These are phyloP conservation scores for Beauveria sp. DNA, from an alignment of 2,329 filamentous ascomycete species.

Conservation along the genomic window DNA sequence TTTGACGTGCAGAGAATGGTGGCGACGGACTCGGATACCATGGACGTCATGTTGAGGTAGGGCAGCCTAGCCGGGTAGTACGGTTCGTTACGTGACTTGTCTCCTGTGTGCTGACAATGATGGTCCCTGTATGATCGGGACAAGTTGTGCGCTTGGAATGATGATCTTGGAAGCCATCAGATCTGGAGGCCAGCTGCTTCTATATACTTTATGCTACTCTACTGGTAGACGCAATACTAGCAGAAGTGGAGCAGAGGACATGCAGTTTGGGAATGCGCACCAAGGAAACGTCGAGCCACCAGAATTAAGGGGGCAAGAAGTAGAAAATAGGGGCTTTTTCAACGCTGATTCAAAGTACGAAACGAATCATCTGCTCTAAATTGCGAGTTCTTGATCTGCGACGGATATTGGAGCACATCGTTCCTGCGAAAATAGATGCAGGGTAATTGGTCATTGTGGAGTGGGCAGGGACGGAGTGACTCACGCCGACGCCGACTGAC, in stretches of 20 bases:
- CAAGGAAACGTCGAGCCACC: neutral
- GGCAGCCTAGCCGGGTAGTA: neutral
- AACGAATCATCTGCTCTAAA: neutral
- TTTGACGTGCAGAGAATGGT: constrained; percentile 57
- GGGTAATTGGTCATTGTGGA: neutral
- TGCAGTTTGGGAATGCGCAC: neutral
- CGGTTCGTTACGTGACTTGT: neutral
- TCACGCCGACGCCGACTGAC: constrained; percentile 14
- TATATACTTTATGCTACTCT: neutral
- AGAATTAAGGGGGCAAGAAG: neutral
- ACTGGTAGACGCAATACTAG: neutral
- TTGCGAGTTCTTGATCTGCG: neutral
- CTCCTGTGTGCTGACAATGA: neutral
- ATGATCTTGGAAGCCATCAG: neutral
- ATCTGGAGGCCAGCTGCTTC: neutral
- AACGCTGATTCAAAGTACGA: neutral
- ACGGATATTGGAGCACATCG: neutral
- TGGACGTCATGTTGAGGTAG: constrained; percentile 35
- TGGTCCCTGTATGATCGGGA: neutral
- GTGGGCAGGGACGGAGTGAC: constrained; percentile 8
- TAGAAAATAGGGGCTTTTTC: neutral
- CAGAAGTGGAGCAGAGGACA: neutral
- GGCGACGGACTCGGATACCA: constrained; percentile 41
- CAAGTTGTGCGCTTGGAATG: neutral
- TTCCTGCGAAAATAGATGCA: neutral